phyloP scores from a whole-genome alignment of 2,329 filamentous ascomycete species.

The Pezicula rhizophila region DNA sequence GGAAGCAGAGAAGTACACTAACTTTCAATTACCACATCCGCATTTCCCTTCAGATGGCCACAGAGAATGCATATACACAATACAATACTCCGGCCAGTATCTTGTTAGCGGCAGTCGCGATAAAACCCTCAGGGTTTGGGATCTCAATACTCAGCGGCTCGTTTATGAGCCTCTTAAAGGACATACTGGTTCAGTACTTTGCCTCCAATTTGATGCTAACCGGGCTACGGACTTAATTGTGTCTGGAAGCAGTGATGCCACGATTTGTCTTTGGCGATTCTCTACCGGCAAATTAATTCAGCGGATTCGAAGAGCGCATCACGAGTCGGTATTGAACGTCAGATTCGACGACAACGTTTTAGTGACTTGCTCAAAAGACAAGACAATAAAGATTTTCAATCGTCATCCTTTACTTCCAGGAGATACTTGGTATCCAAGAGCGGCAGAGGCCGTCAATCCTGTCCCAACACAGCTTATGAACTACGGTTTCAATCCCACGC shows the following conservation, averaged over 20 bases:
- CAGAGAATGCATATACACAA: constrained; percentile 86
- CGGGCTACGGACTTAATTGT: constrained; percentile 88
- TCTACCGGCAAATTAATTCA: constrained; percentile 82
- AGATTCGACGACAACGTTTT: constrained; percentile 87
- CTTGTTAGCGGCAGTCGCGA: constrained; percentile 93
- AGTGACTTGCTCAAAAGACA: constrained; percentile 96
- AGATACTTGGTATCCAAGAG: constrained; percentile 47
- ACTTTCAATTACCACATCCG: constrained; percentile 88
- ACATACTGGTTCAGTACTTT: constrained; percentile 83
- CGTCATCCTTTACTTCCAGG: constrained; percentile 59
- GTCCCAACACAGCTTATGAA: constrained; percentile 45
- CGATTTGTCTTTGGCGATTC: constrained; percentile 87
- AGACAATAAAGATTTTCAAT: constrained; percentile 95
- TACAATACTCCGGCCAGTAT: constrained; percentile 81
- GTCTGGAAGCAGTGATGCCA: constrained; percentile 87
- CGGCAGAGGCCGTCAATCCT: constrained; percentile 38
- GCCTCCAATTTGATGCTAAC: constrained; percentile 87
- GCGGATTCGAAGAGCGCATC: constrained; percentile 69
- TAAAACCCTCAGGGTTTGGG: constrained; percentile 82
- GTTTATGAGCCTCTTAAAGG: constrained; percentile 66
- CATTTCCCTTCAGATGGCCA: constrained; percentile 76
- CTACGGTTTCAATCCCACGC: constrained; percentile 45
- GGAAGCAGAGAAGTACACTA: constrained; percentile 73
- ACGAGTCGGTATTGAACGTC: constrained; percentile 88
- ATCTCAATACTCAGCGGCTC: constrained; percentile 75